Evolutionary conservation across 176 grass and related monocot genomes (phyloP), one percentile per base, ranked within the genome.

Genomic region (Musa beccarii): DNA sequence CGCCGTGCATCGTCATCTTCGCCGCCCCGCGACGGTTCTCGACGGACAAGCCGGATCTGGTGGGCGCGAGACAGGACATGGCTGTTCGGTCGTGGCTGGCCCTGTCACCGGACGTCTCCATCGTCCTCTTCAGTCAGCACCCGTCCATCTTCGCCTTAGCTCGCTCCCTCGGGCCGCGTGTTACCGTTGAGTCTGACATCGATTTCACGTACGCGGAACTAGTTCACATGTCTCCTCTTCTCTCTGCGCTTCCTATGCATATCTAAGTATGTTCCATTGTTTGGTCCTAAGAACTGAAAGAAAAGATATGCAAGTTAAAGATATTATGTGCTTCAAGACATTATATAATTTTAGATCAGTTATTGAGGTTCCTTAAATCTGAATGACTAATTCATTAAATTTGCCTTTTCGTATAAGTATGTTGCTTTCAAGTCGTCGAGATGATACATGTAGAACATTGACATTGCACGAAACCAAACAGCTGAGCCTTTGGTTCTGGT

Each of bases 21-120:
- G 75, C 94, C 0, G 88, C 84, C 3, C 88, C 80, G 50, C 78
- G 25, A 7, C 78, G 65, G 1, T 59, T 77, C 43, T 76, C 84
- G 6, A 68, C 10, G 1, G 69, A 77, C 53, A 87, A 79, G 28
- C 69, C 66, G 24, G 64, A 76, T 63, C 66, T 79, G 34, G 78
- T 50, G 23, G 34, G 72, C 9, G 72, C n/a, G 24, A 71, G 80
- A 75, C 88, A 93, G 82, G 90, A 98, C 63, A 78, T 87, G 75
- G 94, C 94, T 14, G 81, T 93, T 76, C 79, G 86, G 5, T 98
- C 94, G 20, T 98, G 94, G 94, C 78, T 93, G 61, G 88, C 88
- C 20, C 84, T 98, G 16, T 84, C 84, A 10, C 76, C 74, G 29
- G 82, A 89, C 61, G 86, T 87, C 71, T 51, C 74, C 55, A 84